A percentile compares a stretch with the other conserved stretches of the same genome.
Evolutionary conservation across 2,329 filamentous ascomycete species (phyloP).

Genomic region (Venturia nashicola): DNA sequence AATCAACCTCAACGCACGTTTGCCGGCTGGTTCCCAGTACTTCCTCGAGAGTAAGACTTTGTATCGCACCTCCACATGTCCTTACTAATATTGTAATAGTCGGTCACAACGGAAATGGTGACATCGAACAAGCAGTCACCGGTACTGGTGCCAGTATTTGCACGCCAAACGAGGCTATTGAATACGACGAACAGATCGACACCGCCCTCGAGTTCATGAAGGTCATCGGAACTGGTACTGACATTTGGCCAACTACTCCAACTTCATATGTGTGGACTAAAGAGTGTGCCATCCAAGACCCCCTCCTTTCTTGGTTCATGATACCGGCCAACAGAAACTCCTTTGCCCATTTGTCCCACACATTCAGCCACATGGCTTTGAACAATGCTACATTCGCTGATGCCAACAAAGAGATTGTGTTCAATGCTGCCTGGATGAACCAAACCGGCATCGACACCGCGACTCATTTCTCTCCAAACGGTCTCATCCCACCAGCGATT

Average conservation of each 20-base stretch:
- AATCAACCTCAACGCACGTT: conserved; percentile 30
- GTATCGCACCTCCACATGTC: conserved; percentile 3
- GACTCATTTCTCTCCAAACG: conserved; percentile 4
- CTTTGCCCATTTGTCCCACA: conserved; percentile 8
- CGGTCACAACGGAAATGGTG: conserved; percentile 44
- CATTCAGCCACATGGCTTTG: neutral
- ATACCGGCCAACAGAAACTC: conserved; percentile 3
- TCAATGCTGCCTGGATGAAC: conserved; percentile 5
- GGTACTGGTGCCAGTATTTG: conserved; percentile 16
- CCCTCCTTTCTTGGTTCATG: conserved; percentile 5
- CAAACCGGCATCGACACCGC: neutral
- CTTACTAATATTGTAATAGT: conserved; percentile 15
- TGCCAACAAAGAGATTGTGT: conserved; percentile 6
- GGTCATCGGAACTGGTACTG: conserved; percentile 37
- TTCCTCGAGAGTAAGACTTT: conserved; percentile 29
- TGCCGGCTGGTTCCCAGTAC: conserved; percentile 40
- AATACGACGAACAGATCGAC: conserved; percentile 26
- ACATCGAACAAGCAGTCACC: conserved; percentile 27
- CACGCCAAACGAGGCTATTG: neutral
- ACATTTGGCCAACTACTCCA: conserved; percentile 32
- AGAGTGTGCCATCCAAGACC: conserved; percentile 4
- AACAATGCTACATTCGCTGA: conserved; percentile 7
- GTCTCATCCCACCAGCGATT: conserved; percentile 8
- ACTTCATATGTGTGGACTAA: conserved; percentile 1
- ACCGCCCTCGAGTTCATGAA: conserved; percentile 28